phyloP scores from a whole-genome alignment of 345 rosid species.

The Boechera stricta region DNA sequence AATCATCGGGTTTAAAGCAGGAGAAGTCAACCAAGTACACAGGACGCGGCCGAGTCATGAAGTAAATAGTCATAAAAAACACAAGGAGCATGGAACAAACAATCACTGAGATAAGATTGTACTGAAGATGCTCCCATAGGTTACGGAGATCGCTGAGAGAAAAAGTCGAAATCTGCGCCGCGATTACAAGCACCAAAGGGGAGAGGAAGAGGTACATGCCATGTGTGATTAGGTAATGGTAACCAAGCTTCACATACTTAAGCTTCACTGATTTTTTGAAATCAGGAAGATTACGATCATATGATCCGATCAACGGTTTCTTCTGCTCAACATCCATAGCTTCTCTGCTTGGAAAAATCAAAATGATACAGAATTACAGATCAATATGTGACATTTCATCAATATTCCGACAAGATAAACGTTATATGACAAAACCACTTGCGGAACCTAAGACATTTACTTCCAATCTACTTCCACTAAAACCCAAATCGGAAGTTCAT shows the following conservation, averaged over 20 bases:
- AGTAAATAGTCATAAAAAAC: conserved; percentile 51
- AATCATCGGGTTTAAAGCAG: conserved; percentile 56
- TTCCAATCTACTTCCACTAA: not conserved
- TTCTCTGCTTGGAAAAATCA: conserved; percentile 16
- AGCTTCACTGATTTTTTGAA: conserved; percentile 69
- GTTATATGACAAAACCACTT: not conserved
- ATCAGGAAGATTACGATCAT: conserved; percentile 60
- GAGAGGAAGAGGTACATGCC: conserved; percentile 65
- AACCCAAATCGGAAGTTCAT: not conserved
- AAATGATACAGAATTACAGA: conserved; percentile 4
- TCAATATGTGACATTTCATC: not conserved
- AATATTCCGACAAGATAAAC: not conserved
- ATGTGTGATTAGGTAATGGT: conserved; percentile 70
- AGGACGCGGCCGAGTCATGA: conserved; percentile 58
- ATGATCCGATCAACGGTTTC: conserved; percentile 46
- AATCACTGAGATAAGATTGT: conserved; percentile 55
- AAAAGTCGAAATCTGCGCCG: conserved; percentile 52
- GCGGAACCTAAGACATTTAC: not conserved
- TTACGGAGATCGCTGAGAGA: conserved; percentile 47
- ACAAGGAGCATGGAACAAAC: conserved; percentile 56
- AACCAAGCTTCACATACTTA: conserved; percentile 74
- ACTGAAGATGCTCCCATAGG: conserved; percentile 59
- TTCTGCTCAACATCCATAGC: conserved; percentile 47
- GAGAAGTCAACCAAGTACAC: conserved; percentile 61
- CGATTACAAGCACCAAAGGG: conserved; percentile 54